Conservation (phyloP, 1,284 basidiomycete species). For the Ganoderma resinaceum region DNA sequence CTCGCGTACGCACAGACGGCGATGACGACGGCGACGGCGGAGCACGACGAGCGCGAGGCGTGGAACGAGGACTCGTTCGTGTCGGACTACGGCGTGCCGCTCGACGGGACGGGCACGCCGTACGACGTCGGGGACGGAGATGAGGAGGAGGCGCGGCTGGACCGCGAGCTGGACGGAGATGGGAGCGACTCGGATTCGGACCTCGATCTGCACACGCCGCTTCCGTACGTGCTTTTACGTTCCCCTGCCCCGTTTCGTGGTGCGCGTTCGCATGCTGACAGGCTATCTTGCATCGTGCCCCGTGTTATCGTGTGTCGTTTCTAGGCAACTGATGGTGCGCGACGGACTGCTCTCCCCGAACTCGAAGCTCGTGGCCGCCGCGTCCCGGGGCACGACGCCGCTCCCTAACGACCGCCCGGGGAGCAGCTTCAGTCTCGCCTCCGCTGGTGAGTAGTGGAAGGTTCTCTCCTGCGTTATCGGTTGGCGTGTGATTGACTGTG, state of each 20-base stretch:
- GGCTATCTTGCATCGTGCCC: no score
- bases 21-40: no score
- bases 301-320: background rate
- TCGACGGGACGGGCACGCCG: constrained; percentile 37
- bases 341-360: constrained; percentile 76
- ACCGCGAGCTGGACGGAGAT: constrained; percentile 47
- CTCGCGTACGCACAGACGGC: constrained; percentile 23
- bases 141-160: constrained; percentile 40
- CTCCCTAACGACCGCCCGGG: constrained; percentile 41
- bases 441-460: constrained; percentile 45
- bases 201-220: constrained; percentile 77
- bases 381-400: constrained; percentile 38
- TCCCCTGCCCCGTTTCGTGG: constrained; percentile 10
- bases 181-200: constrained; percentile 69
- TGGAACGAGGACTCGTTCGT: constrained; percentile 40
- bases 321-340: constrained; percentile 74
- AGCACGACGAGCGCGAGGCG: constrained; percentile 16
- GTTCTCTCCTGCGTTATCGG: constrained; percentile 14
- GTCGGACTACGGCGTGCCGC: constrained; percentile 40
- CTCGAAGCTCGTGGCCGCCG: constrained; percentile 65
- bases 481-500: constrained; percentile 10
- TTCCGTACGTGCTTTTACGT: constrained; percentile 77
- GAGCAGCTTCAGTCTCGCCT: constrained; percentile 47
- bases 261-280: constrained; percentile 12
- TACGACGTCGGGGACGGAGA: constrained; percentile 37